Evolutionary conservation across 2,329 filamentous ascomycete genomes (phyloP).

Genomic region (Pseudocercospora macadamiae): DNA sequence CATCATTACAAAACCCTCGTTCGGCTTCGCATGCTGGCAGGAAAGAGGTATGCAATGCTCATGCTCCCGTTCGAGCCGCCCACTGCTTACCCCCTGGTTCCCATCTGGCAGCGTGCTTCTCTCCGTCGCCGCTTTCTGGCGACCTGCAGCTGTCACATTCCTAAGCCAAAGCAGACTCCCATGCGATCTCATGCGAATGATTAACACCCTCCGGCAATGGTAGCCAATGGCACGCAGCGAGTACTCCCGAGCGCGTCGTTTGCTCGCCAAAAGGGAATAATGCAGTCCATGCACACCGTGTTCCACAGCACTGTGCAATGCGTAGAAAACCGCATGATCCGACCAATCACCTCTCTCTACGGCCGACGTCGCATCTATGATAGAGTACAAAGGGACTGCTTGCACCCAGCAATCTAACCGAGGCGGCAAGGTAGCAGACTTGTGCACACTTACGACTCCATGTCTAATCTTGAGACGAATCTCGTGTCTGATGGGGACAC

Average conservation of each 20-base stretch:
- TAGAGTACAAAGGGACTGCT: conserved; percentile 6
- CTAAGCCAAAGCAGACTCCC: background rate
- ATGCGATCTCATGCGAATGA: conserved; percentile 5
- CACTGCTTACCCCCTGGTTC: background rate
- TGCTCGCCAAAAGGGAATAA: conserved; percentile 12
- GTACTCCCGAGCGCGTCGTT: conserved; percentile 8
- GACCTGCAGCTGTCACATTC: conserved; percentile 25
- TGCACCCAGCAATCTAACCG: conserved; percentile 16
- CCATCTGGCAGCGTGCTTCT: background rate
- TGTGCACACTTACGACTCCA: background rate
- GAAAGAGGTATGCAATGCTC: no score
- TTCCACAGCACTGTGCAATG: conserved; percentile 9
- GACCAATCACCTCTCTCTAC: conserved; percentile 14
- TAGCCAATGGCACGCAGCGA: conserved; percentile 12
- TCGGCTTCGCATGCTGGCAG: background rate
- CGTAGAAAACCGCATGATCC: conserved; percentile 4
- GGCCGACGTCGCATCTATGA: conserved; percentile 12
- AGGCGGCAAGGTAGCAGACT: conserved; percentile 12
- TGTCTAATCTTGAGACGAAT: conserved; percentile 16
- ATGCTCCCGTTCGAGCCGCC: no score
- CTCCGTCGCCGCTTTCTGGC: conserved; percentile 10
- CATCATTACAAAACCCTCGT: background rate
- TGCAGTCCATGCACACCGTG: conserved; percentile 12
- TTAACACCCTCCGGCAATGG: conserved; percentile 8
- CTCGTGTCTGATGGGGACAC: conserved; percentile 11